These are phyloP conservation scores for Trebouxia sp. DNA, from an alignment of 139 green algal species.

Conservation along the genomic window DNA sequence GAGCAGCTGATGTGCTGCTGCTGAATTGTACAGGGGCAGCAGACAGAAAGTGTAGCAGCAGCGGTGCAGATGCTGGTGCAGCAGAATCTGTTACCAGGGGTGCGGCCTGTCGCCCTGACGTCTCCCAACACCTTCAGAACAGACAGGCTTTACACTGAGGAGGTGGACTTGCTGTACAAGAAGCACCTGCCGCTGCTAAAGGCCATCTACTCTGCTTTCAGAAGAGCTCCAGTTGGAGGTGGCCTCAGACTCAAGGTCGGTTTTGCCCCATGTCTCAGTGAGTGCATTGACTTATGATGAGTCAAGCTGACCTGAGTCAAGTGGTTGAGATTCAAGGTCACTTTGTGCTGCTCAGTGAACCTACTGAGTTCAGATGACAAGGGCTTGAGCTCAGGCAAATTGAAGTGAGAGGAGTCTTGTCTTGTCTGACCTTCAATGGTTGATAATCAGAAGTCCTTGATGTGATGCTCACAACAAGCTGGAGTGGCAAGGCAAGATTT, in stretches of 20 bases:
- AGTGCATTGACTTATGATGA: background rate
- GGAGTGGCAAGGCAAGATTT: background rate
- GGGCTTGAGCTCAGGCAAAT: no score
- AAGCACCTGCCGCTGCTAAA: conserved; percentile 56
- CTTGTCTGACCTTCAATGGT: no score
- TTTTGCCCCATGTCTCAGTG: background rate
- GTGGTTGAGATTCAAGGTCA: no score
- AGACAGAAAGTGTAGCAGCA: conserved; percentile 57
- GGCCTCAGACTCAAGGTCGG: conserved; percentile 70
- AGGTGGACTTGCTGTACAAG: conserved; percentile 54
- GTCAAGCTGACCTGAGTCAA: no score
- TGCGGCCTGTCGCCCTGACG: conserved; percentile 43
- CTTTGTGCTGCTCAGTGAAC: no score
- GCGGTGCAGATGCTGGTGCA: conserved; percentile 64
- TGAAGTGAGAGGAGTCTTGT: no score
- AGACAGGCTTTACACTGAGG: conserved; percentile 70
- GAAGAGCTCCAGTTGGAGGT: conserved; percentile 62
- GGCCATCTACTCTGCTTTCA: conserved; percentile 64
- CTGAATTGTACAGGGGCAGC: conserved; percentile 46
- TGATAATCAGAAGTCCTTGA: no score
- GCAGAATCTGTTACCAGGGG: conserved; percentile 57
- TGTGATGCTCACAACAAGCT: no score
- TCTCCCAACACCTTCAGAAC: conserved; percentile 67
- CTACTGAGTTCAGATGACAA: no score
- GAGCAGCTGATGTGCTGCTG: no score